Evolutionary conservation across 805 yeast species (phyloP), one percentile per base, ranked within the genome.

Genomic region (Kluyveromyces aestuarii): DNA sequence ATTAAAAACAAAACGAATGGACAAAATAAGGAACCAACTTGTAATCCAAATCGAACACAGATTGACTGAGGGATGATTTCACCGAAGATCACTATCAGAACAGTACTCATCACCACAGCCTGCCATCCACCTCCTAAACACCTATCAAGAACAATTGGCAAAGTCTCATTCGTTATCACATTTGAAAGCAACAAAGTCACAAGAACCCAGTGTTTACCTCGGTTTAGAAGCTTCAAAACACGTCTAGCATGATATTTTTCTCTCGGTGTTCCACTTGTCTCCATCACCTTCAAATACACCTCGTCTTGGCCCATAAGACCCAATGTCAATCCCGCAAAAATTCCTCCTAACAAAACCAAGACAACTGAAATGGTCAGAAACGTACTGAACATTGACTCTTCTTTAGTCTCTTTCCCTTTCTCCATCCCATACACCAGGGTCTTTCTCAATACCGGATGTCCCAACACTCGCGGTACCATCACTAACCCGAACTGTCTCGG

Each of bases 301-400:
- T 91, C 98, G 66, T 91, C 98, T 67, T 91, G 98, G 56, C 98
- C 98, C 99, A 91, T 91, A 10, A 91, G 75, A 2, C 93, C 98
- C 44, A 91, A 72, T n/a, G 99, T 93, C 40, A 91, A 73, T 8
- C 95, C 96, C 6, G 96, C 95, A 73, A 87, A 87, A n/a, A 85
- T 81, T 55, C 96, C 96, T 50, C 96, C 96, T 4, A 84, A 71
- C 36, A 87, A 59, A 1, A 87, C 95, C 21, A 87, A 71, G 19
- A 71, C 54, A 7, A 76, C 73, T 1, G 93, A 82, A 13, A 82
- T 70, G 45, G 70, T 46, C 56, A 79, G 62, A 56, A 79, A 77
- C 36, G 73, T 54, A 59, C 73, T 75, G 53, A 74, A 75, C 53
- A 76, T 13, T 52, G 56, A 44, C 59, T 66, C 61, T 51, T 25